These are phyloP conservation scores for Uromyces viciae-fabae DNA, from an alignment of 1,284 basidiomycete species.

Conservation along the genomic window DNA sequence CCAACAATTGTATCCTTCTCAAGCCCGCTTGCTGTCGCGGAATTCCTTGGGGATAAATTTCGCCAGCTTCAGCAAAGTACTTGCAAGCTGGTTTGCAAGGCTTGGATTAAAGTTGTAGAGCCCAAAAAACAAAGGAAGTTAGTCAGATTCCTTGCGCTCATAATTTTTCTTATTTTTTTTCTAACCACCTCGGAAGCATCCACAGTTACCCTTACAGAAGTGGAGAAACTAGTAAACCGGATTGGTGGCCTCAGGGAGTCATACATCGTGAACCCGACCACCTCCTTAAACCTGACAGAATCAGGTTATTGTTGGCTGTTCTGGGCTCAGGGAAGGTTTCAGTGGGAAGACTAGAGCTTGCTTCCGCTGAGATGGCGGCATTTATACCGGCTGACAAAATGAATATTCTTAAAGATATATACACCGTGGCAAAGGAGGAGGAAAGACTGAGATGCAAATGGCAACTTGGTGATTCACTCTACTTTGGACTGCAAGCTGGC, in stretches of 20 bases:
- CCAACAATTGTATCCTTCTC: slow-evolving; percentile 46
- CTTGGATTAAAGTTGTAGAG: slow-evolving; percentile 61
- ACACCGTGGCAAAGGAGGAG: slow-evolving; percentile 59
- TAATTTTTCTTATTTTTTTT: not conserved
- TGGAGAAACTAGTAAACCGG: slow-evolving; percentile 59
- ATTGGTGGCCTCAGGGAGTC: slow-evolving; percentile 60
- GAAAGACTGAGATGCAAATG: slow-evolving; percentile 31
- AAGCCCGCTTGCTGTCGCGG: slow-evolving; percentile 46
- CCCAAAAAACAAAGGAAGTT: slow-evolving; percentile 60
- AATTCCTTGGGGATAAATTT: slow-evolving; percentile 54
- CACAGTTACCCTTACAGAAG: slow-evolving; percentile 58
- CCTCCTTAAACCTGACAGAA: slow-evolving; percentile 57
- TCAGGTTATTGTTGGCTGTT: slow-evolving; percentile 57
- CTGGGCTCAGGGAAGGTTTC: slow-evolving; percentile 55
- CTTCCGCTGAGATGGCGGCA: slow-evolving; percentile 58
- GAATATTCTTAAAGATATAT: slow-evolving; percentile 58
- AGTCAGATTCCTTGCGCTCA: too few species aligned
- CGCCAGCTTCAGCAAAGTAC: slow-evolving; percentile 58
- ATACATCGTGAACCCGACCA: slow-evolving; percentile 61
- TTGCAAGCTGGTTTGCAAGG: slow-evolving; percentile 60
- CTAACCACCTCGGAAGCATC: not conserved
- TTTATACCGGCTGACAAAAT: slow-evolving; percentile 58
- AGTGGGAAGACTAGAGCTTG: slow-evolving; percentile 58
- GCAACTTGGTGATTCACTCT: too few species aligned
- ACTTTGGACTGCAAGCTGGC: too few species aligned